These are phyloP conservation scores for Barbarea vulgaris DNA, from an alignment of 345 rosid genomes.

Conservation along the genomic window DNA sequence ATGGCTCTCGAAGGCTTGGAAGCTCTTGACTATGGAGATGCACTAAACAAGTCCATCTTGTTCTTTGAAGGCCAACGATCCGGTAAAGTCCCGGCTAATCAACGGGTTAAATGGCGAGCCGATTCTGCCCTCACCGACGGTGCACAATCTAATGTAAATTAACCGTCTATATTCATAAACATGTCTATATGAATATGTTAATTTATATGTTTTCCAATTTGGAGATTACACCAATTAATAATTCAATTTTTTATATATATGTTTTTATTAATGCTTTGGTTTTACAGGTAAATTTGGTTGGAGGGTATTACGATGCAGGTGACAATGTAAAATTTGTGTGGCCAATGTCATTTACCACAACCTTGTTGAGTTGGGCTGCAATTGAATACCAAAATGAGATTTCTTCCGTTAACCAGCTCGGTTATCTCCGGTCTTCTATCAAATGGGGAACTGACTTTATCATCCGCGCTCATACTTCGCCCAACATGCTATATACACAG, in stretches of 20 bases:
- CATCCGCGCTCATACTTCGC: conserved; percentile 62
- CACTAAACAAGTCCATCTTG: conserved; percentile 63
- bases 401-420: conserved; percentile 54
- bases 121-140: conserved; percentile 78
- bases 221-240: neutral
- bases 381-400: conserved; percentile 57
- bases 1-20: conserved; percentile 30
- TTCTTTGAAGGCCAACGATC: conserved; percentile 88
- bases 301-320: conserved; percentile 92
- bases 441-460: conserved; percentile 79
- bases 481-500: conserved; percentile 75
- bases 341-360: conserved; percentile 73
- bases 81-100: conserved; percentile 59
- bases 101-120: conserved; percentile 67
- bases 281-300: conserved; percentile 61
- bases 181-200: conserved; percentile 1
- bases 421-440: conserved; percentile 51
- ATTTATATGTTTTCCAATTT: neutral
- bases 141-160: conserved; percentile 57
- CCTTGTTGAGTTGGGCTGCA: conserved; percentile 83
- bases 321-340: conserved; percentile 85
- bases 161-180: neutral
- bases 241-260: neutral
- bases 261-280: neutral
- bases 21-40: conserved; percentile 52